phyloP scores from a whole-genome alignment of 2,329 filamentous ascomycete genomes.

The Phyllosticta paracitricarpa region DNA sequence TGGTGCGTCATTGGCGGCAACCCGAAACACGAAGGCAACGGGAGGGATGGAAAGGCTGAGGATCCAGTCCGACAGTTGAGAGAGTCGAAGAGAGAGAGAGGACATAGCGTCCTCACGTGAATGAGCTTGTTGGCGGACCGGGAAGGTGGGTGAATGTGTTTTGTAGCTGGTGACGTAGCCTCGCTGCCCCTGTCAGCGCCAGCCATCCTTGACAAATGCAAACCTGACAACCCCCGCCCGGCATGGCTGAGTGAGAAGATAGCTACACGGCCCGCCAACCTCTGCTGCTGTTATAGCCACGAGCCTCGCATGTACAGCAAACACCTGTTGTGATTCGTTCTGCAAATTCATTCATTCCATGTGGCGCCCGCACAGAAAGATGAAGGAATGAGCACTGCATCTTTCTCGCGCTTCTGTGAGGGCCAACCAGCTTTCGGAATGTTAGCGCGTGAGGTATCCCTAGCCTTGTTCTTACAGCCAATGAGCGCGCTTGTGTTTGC shows the following conservation, averaged over 20 bases:
- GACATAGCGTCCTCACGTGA: neutral
- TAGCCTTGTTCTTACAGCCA: neutral
- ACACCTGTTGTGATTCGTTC: neutral
- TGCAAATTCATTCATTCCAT: neutral
- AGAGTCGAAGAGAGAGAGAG: neutral
- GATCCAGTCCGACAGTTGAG: neutral
- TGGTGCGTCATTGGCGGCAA: neutral
- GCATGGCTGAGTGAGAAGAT: neutral
- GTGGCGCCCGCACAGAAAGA: neutral
- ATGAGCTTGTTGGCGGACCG: neutral
- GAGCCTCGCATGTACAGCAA: neutral
- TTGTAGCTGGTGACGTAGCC: neutral
- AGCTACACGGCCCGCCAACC: neutral
- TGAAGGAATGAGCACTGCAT: neutral
- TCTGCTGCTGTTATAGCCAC: neutral
- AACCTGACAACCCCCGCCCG: neutral
- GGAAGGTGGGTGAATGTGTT: neutral
- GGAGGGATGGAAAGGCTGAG: neutral
- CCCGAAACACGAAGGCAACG: neutral
- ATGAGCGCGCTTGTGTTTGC: neutral
- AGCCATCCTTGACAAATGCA: neutral
- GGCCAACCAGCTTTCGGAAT: neutral
- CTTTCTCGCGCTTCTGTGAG: neutral
- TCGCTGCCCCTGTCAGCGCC: neutral
- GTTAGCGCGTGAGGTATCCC: neutral